Base-by-base conservation (phyloP, 805 yeast species). In the Wickerhamomyces mucosus region DNA sequence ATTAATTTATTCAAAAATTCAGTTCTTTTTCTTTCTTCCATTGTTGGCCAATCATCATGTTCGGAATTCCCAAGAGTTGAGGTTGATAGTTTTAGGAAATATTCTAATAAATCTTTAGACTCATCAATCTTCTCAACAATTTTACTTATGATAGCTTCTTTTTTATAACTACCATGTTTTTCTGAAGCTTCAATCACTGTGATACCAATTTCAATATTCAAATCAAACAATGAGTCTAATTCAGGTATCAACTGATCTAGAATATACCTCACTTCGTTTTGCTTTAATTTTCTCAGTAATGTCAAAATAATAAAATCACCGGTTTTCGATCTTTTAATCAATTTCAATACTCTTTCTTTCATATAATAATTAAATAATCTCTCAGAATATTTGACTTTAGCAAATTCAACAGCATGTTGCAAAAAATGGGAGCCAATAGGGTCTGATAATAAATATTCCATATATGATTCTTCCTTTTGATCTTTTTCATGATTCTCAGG, bases 341-440 rank as follows among this genome's bases (percentile, higher is more conserved):
- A 59, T 48, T 82, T 83, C 34, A 71, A 61, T 6, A 88, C 59
- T 39, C 95, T 66, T 19, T 78, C 81, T 38, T 68, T 69, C 77
- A 88, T 82, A 58, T 86, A 83, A 6, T 70, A 53, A 25, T 58
- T 59, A 59, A 74, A 84, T 28, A 89, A 55, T 44, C 95, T 68
- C 45, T 78, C 81, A 15, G 81, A 70, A 49, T 73, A 76, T 41
- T 74, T 78, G 39, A 70, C 58, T 41, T 92, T 75, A 39, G 78
- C 76, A 36, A 69, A 70, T 29, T 68, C 72, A 31, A 88, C 63
- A 9, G 76, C 69, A 14, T 77, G 68, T 54, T 92, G 85, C 18
- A 89, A 63, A 61, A 92, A 89, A 56, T 86, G 96, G 2, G 94
- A 80, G 0, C 97, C 98, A n/a, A 88, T 84, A 1, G 94, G 65